Conservation (phyloP, 2,329 filamentous ascomycete species). For the Calonectria hawksworthii region DNA sequence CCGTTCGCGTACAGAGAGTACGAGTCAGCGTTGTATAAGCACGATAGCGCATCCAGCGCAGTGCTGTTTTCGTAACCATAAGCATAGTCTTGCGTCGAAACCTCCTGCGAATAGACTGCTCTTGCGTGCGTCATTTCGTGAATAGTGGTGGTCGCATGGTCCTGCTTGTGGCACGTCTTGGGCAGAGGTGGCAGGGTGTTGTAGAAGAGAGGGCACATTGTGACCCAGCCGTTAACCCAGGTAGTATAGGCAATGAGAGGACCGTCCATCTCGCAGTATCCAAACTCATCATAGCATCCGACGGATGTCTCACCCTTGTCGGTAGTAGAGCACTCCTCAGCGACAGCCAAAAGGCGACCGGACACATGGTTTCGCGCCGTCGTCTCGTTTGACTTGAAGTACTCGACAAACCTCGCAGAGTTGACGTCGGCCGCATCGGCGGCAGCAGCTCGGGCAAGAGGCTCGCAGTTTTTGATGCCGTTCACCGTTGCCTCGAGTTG, state of each 20-base stretch:
- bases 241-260: slow-evolving; percentile 38
- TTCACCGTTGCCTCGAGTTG: slow-evolving; percentile 24
- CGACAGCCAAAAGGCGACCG: slow-evolving; percentile 35
- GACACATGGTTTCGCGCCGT: slow-evolving; percentile 28
- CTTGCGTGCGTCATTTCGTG: slow-evolving; percentile 40
- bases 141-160: slow-evolving; percentile 36
- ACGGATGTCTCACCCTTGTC: slow-evolving; percentile 26
- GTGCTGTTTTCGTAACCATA: slow-evolving; percentile 40
- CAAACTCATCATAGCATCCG: slow-evolving; percentile 13
- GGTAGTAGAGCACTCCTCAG: slow-evolving; percentile 30
- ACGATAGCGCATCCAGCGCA: slow-evolving; percentile 27
- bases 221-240: slow-evolving; percentile 38
- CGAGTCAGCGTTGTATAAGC: slow-evolving; percentile 36
- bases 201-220: slow-evolving; percentile 37
- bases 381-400: slow-evolving; percentile 41
- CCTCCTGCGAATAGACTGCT: slow-evolving; percentile 32
- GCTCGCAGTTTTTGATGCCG: slow-evolving; percentile 30
- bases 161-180: slow-evolving; percentile 35
- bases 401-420: slow-evolving; percentile 35
- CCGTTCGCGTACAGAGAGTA: slow-evolving; percentile 39
- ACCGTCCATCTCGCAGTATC: slow-evolving; percentile 29
- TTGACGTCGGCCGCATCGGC: slow-evolving; percentile 28
- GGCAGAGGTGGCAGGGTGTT: slow-evolving; percentile 25
- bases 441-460: slow-evolving; percentile 33
- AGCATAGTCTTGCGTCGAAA: slow-evolving; percentile 33